A percentile compares a stretch with the other conserved stretches of the same genome.
Conservation (phyloP, 441 rosid genomes). For the Corymbia citriodora region DNA sequence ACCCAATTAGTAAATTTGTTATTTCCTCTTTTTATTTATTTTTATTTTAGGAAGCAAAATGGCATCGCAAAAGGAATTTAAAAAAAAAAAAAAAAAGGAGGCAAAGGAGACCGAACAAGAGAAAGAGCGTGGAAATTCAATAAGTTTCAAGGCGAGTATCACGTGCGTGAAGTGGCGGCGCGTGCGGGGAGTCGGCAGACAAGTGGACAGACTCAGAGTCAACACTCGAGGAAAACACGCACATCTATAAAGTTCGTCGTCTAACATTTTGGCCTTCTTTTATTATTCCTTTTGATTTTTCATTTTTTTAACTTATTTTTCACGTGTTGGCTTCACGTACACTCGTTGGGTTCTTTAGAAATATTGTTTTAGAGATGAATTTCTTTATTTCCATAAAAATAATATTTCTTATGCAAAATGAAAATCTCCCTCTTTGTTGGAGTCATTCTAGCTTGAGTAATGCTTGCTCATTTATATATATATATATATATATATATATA, state of each 20-base stretch:
- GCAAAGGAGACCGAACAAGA: accelerated
- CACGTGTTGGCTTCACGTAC: neutral
- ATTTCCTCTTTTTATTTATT: neutral
- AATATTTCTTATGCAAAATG: neutral
- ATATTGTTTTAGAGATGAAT: neutral
- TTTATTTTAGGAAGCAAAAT: neutral
- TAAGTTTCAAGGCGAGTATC: accelerated
- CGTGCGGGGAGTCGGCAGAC: neutral
- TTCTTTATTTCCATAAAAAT: neutral
- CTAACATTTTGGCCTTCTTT: neutral
- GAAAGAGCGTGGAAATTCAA: neutral
- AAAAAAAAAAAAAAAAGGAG: neutral
- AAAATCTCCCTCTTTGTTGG: neutral
- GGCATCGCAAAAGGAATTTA: accelerated
- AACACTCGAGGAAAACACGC: neutral
- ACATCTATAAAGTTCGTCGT: neutral
- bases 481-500: neutral
- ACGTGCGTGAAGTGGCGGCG: neutral
- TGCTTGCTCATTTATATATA: too few relatives aligned
- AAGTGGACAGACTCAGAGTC: neutral
- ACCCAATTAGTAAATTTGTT: neutral
- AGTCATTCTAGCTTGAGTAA: neutral
- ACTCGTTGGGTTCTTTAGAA: accelerated
- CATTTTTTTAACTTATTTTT: neutral
- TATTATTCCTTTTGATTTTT: neutral